Base-by-base conservation (phyloP, 192 early-diverging fungal genomes). In the Entomortierella beljakovae region DNA sequence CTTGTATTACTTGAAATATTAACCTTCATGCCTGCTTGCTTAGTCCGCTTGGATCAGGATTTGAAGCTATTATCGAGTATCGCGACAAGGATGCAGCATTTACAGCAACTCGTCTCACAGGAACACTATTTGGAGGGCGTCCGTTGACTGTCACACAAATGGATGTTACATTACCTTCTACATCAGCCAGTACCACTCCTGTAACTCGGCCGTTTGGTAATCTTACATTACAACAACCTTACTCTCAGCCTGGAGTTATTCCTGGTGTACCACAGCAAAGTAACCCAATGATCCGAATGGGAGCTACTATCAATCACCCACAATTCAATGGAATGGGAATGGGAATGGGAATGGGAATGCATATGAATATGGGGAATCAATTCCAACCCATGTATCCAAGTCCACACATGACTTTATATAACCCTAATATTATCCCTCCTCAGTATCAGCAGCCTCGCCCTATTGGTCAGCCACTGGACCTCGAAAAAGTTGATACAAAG, bases 31-130 rank as follows among this genome's bases (percentile, higher is more conserved):
- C 26, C 56, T 52, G 53, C 2, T 6, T 9, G 48, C 23, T 10
- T 65, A 79, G 75, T 60, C 75, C 75, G 6, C 67, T 79, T 48
- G 75, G 75, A 54, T 68, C 75, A 43, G 75, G 75, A 32, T 79
- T 70, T 49, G 75, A 79, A 25, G 75, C 75, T 8, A 79, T 79
- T 33, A 58, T 79, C 42, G 75, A 79, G 29, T 79, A 64, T 48
- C 66, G 49, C 37, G 67, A 70, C 18, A 61, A 63, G 22, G 67
- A 79, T 34, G 38, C 75, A 11, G 75, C 75, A 13, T 23, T 56
- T 20, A 58, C 62, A 48, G 75, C 75, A 31, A 64, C 61, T 10
- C 75, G 70, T 53, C 38, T 79, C 6, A 60, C 75, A 65, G 75
- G 75, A 62, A 79, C 75, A n/a, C 32, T 79, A 29, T 79, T 79